Evolutionary conservation across 2,329 filamentous ascomycete species (phyloP).

Genomic region (Cercospora sp.): DNA sequence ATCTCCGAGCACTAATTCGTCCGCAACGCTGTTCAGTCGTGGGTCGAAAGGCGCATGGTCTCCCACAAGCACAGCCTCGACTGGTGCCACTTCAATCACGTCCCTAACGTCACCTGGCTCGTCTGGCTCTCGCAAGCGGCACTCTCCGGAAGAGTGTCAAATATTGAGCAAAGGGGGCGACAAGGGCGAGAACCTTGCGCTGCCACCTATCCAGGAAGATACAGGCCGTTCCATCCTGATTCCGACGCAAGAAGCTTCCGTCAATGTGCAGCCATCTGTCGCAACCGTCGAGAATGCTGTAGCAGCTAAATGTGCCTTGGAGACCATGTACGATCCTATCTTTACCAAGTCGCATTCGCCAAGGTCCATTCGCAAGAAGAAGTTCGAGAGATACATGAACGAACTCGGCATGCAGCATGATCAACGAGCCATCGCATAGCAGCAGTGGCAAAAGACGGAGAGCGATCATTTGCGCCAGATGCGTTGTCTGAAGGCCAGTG

Average conservation of each 20-base stretch:
- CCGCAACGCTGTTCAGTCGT: conserved; percentile 17
- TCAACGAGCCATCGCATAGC: conserved; percentile 54
- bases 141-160: conserved; percentile 33
- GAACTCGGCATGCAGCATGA: conserved; percentile 58
- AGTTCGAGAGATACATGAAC: conserved; percentile 65
- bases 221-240: conserved; percentile 32
- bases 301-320: conserved; percentile 81
- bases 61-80: conserved; percentile 37
- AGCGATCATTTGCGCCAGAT: conserved; percentile 71
- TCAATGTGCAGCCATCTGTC: conserved; percentile 41
- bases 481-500: conserved; percentile 67
- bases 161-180: conserved; percentile 26
- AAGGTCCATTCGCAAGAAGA: conserved; percentile 60
- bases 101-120: conserved; percentile 29
- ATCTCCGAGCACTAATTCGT: conserved; percentile 24
- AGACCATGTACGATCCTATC: conserved; percentile 77
- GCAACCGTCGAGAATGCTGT: conserved; percentile 74
- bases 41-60: conserved; percentile 29
- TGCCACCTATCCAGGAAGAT: conserved; percentile 39
- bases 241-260: conserved; percentile 34
- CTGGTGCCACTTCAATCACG: conserved; percentile 37
- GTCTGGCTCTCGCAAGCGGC: conserved; percentile 31
- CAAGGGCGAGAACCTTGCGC: conserved; percentile 28
- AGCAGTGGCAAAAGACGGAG: conserved; percentile 66
- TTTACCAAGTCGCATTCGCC: conserved; percentile 55